Evolutionary conservation across 2,329 filamentous ascomycete species (phyloP), one percentile per base, ranked within the genome.

Genomic region (Aspergillus novofumigatus): DNA sequence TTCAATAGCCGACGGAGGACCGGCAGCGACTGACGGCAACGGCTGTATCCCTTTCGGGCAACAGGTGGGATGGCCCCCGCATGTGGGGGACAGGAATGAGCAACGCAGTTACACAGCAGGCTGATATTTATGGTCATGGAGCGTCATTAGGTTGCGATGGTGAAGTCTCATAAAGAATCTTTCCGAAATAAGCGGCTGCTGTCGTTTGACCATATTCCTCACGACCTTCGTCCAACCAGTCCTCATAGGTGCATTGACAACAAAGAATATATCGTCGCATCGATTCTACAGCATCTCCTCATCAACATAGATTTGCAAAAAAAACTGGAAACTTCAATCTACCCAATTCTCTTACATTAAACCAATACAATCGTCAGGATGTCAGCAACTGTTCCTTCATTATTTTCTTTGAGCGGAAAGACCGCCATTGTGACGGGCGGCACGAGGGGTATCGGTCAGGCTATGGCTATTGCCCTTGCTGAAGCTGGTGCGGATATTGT

Each of bases 401-500:
- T 77, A 21, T 77, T 77, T 59, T 77, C 75, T 26, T 60, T 77
- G 29, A 65, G 61, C 41, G 76, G 77, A 35, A 72, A 73, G 59
- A 79, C 76, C 42, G 78, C 77, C 26, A 62, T 80, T 48, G 70
- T 80, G 11, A 80, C 78, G 1, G 77, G 78, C 23, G 77, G 77
- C n/a, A 80, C 77, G 11, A 69, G 78, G 55, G 78, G 78, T 8
- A 80, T 80, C 49, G 78, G 78, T 23, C 72, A 75, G 57, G 74
- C 74, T 21, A 80, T 80, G 78, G 75, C 77, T 11, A 59, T 78
- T 56, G 77, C 75, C 2, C 65, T 80, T 44, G 78, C 78, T 14
- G 78, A 80, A 61, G 77, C 77, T 14, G 77, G 78, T 21, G 77
- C 78, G 26, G 77, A 80, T 59, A 72, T 79, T 57, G 69, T 80